Percentiles rank a stretch among this genome's conserved stretches.
Evolutionary conservation across 1,284 basidiomycete genomes (phyloP).

Genomic region (Leccinum angustisporum): DNA sequence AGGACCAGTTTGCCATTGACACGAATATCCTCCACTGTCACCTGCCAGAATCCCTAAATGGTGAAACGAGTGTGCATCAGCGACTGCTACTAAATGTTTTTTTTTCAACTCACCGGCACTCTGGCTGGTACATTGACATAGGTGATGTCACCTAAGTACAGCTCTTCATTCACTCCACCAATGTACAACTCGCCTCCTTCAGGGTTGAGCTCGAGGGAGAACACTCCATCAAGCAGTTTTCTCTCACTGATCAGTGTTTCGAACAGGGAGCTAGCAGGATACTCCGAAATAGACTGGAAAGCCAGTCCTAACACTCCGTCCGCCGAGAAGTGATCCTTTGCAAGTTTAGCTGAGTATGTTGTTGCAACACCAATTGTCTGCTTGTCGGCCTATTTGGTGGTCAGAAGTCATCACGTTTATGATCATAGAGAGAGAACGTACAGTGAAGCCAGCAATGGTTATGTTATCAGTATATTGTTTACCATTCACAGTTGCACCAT

Average conservation of each 20-base stretch:
- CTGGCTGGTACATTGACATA: background rate
- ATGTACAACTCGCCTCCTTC: background rate
- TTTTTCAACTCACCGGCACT: background rate
- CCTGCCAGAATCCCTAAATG: background rate
- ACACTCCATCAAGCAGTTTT: background rate
- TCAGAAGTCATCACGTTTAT: background rate
- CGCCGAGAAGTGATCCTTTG: background rate
- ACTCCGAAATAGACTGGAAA: background rate
- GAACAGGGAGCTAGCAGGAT: conserved; percentile 23
- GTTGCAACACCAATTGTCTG: background rate
- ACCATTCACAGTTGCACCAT: background rate
- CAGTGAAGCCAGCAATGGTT: background rate
- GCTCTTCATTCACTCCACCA: background rate
- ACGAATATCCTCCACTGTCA: background rate
- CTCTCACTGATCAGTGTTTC: background rate
- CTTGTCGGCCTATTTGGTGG: background rate
- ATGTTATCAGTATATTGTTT: background rate
- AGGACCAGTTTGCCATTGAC: background rate
- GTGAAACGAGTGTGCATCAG: background rate
- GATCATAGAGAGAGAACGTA: background rate
- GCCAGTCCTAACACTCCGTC: background rate
- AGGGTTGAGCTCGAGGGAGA: background rate
- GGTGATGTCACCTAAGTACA: background rate
- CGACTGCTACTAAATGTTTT: background rate
- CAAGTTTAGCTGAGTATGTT: background rate